These are phyloP conservation scores for Tulasnella sp. DNA, from an alignment of 768 basidiomycete species.

Conservation along the genomic window DNA sequence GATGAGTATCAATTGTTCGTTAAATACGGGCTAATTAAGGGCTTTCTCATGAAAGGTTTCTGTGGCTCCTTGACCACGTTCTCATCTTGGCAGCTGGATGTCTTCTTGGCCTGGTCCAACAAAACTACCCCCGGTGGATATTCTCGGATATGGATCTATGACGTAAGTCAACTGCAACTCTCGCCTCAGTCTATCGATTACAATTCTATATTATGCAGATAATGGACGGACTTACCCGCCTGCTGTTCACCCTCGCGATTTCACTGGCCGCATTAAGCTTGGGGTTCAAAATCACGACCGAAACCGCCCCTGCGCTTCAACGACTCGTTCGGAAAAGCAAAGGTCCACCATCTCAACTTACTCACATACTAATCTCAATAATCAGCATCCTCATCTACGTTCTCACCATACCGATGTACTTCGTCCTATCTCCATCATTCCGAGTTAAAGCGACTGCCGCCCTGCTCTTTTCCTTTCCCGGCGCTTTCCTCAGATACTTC, in stretches of 20 bases:
- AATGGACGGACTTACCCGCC: constrained; percentile 74
- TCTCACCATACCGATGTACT: constrained; percentile 68
- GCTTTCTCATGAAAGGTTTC: constrained; percentile 43
- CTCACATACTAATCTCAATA: constrained; percentile 41
- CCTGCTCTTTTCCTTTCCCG: constrained; percentile 81
- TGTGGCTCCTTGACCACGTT: constrained; percentile 96
- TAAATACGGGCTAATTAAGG: background rate
- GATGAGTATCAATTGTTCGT: background rate
- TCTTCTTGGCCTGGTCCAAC: constrained; percentile 81
- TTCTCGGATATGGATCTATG: constrained; percentile 50
- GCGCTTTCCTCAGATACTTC: constrained; percentile 71
- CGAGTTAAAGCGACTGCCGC: constrained; percentile 78
- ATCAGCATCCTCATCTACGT: constrained; percentile 58
- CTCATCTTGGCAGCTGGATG: constrained; percentile 86
- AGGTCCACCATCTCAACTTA: constrained; percentile 30
- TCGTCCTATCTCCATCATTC: constrained; percentile 51
- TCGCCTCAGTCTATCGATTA: background rate
- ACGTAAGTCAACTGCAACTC: constrained; percentile 38
- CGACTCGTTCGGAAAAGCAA: constrained; percentile 10
- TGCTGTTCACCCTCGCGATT: constrained; percentile 64
- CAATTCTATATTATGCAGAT: constrained; percentile 20
- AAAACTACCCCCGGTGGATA: constrained; percentile 29
- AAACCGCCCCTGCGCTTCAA: constrained; percentile 31
- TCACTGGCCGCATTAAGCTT: constrained; percentile 67
- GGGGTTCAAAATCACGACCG: constrained; percentile 50